A percentile compares a stretch with the other conserved stretches of the same genome.
These are phyloP conservation scores for Sicyos edulis DNA, from an alignment of 306 rosid genomes.

Conservation along the genomic window DNA sequence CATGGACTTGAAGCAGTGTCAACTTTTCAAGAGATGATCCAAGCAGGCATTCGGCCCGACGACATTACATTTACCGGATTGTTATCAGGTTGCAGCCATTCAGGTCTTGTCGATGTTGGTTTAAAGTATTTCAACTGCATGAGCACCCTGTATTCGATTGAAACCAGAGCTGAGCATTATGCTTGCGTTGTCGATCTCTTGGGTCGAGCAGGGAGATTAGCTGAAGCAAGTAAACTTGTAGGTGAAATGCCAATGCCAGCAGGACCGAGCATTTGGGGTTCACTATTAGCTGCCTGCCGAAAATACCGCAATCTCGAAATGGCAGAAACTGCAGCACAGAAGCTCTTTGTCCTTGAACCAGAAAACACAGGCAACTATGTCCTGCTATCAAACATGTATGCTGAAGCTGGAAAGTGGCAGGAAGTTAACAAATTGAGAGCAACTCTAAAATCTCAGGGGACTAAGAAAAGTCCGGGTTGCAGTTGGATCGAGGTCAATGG, in stretches of 20 bases:
- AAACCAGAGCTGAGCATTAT: slow-evolving; percentile 62
- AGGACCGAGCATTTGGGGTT: slow-evolving; percentile 79
- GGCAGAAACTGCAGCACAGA: slow-evolving; percentile 55
- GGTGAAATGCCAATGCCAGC: slow-evolving; percentile 59
- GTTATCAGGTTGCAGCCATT: slow-evolving; percentile 67
- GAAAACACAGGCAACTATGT: slow-evolving; percentile 78
- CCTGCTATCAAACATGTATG: slow-evolving; percentile 65
- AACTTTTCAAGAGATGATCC: slow-evolving; percentile 56
- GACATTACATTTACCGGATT: slow-evolving; percentile 66
- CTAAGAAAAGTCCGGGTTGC: slow-evolving; percentile 68
- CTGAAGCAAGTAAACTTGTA: slow-evolving; percentile 50
- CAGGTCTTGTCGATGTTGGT: slow-evolving; percentile 63
- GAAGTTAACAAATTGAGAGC: slow-evolving; percentile 56
- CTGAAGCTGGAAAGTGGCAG: slow-evolving; percentile 74
- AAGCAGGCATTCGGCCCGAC: slow-evolving; percentile 42
- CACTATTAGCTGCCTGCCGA: slow-evolving; percentile 67
- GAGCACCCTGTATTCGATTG: slow-evolving; percentile 31
- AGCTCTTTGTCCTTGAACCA: slow-evolving; percentile 59
- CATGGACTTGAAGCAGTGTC: slow-evolving; percentile 49
- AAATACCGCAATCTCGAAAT: slow-evolving; percentile 53
- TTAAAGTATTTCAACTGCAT: slow-evolving; percentile 51
- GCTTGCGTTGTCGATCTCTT: slow-evolving; percentile 85
- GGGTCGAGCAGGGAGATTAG: slow-evolving; percentile 59
- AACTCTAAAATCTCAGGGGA: slow-evolving; percentile 44
- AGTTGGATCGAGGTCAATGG: slow-evolving; percentile 63